These are phyloP conservation scores for Podospora pseudopauciseta DNA, from an alignment of 495 filamentous ascomycete species.

Conservation along the genomic window DNA sequence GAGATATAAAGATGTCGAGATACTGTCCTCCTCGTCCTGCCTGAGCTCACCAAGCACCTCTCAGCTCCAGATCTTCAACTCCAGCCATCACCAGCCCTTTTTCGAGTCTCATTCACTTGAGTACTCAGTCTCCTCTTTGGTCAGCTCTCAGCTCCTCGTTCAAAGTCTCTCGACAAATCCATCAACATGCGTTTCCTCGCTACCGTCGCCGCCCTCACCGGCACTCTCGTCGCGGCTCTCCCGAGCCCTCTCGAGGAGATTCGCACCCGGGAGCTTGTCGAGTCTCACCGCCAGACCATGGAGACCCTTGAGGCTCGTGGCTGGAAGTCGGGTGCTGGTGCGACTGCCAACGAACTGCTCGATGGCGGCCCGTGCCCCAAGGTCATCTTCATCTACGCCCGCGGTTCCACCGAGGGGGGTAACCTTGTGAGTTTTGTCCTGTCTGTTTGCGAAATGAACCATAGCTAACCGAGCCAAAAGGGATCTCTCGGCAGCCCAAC, in stretches of 20 bases:
- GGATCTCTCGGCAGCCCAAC: constrained; percentile 30
- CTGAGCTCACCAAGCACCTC: background rate
- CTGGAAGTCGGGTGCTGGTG: background rate
- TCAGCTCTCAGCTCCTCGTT: background rate
- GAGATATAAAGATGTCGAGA: background rate
- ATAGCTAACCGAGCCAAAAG: constrained; percentile 14
- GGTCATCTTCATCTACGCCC: constrained; percentile 52
- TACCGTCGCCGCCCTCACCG: constrained; percentile 11
- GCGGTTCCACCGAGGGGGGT: constrained; percentile 35
- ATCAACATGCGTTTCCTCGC: constrained; percentile 10
- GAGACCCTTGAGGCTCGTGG: constrained; percentile 11
- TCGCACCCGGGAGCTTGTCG: constrained; percentile 12
- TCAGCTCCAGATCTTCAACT: background rate
- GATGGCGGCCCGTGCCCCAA: constrained; percentile 37
- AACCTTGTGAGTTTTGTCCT: constrained; percentile 44
- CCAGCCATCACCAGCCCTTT: background rate
- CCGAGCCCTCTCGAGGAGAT: constrained; percentile 17
- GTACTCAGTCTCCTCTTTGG: background rate
- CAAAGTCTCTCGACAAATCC: background rate
- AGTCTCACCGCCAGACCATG: constrained; percentile 1
- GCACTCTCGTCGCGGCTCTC: constrained; percentile 13
- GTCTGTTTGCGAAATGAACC: background rate
- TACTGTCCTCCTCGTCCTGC: background rate
- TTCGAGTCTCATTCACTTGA: background rate
- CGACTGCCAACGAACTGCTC: constrained; percentile 15